Base-by-base conservation (phyloP, 805 yeast species). In the Barnettozyma wickerhamii region DNA sequence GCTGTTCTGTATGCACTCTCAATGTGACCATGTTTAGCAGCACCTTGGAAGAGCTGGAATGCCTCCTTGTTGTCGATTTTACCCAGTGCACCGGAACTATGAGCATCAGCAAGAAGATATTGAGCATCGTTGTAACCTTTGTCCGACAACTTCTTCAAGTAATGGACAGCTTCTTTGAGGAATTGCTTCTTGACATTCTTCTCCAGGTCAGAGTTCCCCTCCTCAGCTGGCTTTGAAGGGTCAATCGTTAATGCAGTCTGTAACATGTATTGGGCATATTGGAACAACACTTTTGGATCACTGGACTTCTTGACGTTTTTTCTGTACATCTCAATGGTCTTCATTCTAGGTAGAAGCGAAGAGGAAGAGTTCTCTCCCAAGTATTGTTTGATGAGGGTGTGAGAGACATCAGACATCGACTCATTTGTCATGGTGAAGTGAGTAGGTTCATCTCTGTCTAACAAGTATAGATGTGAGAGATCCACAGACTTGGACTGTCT, bases 1-100 rank as follows among this genome's bases (percentile, higher is more conserved):
- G 97, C 87, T 0, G 96, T 85, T 52, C 98, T 75, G 63, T 85
- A 93, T 1, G 96, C 89, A 36, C 93, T 78, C 60, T 91, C 98
- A 5, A 84, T 74, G 59, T 91, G 98, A 20, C 91, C 93, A 52
- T 87, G 91, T 58, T 93, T 91, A 3, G 96, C 96, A 6, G 98
- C 96, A 27, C 85, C 69, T 56, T 83, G 89, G 59, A 93, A 93
- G 41, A 86, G 72, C 2, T 61, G 51, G 52, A 87, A 81, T 2
- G 97, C 84, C 49, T 85, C 90, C 48, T 74, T 77, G 51, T 82
- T 73, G 38, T 90, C 95, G 10, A 81, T 69, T 58, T 84, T 85
- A 1, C 90, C 93, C 41, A 89, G 71, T 0, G 86, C 87, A 4
- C 95, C 95, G 2, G 91, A 80, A 10, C 90, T 75, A 60, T 81